Conservation (phyloP, 768 basidiomycete genomes). For the Suillus hirtellus region DNA sequence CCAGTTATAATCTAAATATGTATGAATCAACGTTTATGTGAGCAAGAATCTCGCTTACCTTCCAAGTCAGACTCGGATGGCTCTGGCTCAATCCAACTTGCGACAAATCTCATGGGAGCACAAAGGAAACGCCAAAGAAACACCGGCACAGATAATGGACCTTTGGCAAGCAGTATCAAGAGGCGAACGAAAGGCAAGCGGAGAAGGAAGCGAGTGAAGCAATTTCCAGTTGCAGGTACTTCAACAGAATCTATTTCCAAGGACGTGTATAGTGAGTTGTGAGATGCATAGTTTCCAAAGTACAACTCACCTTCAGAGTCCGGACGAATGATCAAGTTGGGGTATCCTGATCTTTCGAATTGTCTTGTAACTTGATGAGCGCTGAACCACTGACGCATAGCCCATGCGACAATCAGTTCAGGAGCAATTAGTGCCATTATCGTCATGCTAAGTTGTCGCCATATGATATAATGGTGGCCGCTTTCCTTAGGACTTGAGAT, state of each 20-base stretch:
- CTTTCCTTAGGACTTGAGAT: slow-evolving; percentile 14
- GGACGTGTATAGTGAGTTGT: neutral
- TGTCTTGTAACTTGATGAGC: slow-evolving; percentile 4
- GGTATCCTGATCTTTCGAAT: neutral
- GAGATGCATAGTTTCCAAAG: neutral
- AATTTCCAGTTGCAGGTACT: neutral
- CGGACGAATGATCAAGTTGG: neutral
- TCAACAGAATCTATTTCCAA: neutral
- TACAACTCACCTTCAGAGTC: neutral
- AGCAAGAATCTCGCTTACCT: neutral
- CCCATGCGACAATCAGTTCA: slow-evolving; percentile 10
- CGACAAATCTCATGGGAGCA: too few species aligned
- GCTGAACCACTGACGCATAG: slow-evolving; percentile 21
- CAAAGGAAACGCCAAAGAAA: neutral
- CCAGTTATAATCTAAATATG: neutral
- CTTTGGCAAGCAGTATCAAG: neutral
- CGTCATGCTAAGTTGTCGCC: neutral
- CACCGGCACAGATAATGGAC: neutral
- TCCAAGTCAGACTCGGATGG: neutral
- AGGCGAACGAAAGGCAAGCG: too few species aligned
- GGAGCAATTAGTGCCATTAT: neutral
- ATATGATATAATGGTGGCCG: neutral
- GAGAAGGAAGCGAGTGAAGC: neutral
- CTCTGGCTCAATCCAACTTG: neutral
- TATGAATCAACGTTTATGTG: neutral